Percentiles rank a stretch among this genome's conserved stretches.
Evolutionary conservation across 2,329 filamentous ascomycete genomes (phyloP).

Genomic region (Monilinia vaccinii-corymbosi): DNA sequence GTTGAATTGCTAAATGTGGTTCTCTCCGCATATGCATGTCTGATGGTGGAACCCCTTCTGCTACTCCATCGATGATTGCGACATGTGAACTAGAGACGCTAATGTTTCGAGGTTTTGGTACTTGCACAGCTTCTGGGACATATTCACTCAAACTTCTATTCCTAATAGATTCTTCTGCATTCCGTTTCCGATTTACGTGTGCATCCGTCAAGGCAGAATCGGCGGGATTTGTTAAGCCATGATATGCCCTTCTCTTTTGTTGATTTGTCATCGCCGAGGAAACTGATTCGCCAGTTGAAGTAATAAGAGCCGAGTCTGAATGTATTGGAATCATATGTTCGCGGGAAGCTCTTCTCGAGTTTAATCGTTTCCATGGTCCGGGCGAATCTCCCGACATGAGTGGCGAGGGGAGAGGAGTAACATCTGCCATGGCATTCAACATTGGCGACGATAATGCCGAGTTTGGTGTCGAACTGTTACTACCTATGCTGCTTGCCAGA

Average conservation of each 20-base stretch:
- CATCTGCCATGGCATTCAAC: constrained; percentile 65
- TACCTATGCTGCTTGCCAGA: constrained; percentile 40
- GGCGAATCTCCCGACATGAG: constrained; percentile 56
- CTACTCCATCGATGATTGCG: constrained; percentile 37
- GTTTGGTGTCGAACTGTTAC: constrained; percentile 44
- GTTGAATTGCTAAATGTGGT: constrained; percentile 66
- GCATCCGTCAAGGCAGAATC: constrained; percentile 17
- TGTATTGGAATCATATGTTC: constrained; percentile 34
- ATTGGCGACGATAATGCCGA: constrained; percentile 65
- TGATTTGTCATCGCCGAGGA: constrained; percentile 42
- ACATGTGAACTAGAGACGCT: constrained; percentile 58
- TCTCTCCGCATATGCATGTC: constrained; percentile 61
- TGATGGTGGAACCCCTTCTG: constrained; percentile 30
- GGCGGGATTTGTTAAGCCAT: constrained; percentile 32
- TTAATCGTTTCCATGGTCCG: constrained; percentile 53
- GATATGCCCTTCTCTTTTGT: constrained; percentile 49
- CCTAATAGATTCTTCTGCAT: constrained; percentile 43
- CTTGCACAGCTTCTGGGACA: constrained; percentile 59
- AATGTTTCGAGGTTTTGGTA: constrained; percentile 59
- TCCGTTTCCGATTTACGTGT: constrained; percentile 23
- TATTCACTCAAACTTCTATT: constrained; percentile 89
- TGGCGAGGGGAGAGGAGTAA: constrained; percentile 73
- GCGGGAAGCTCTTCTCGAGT: constrained; percentile 38
- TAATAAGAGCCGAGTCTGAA: constrained; percentile 41
- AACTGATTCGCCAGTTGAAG: constrained; percentile 43